Percentiles rank a stretch among this genome's conserved stretches.
Conservation (phyloP, 129 eudicot species). For the Heracleum sosnowskyi region DNA sequence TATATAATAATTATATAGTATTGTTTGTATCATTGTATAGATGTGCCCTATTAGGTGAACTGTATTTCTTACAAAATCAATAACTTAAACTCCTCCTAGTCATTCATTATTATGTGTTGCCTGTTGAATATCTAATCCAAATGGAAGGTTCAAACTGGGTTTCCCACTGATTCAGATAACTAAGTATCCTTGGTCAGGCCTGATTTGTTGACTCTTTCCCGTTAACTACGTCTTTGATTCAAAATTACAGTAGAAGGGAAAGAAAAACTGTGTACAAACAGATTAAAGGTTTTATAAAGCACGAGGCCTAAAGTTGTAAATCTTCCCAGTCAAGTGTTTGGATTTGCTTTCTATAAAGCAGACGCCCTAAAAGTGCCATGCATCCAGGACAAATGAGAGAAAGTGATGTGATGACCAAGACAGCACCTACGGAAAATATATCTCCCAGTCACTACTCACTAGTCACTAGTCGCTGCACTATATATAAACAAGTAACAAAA, state of each 20-base stretch:
- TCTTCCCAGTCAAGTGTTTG: neutral
- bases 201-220: no score
- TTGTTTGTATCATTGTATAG: neutral
- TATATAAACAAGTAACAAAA: neutral
- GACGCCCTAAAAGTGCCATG: neutral
- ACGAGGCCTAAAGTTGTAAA: neutral
- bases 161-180: no score
- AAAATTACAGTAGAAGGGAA: no score
- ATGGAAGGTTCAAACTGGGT: no score
- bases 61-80: neutral
- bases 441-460: no score
- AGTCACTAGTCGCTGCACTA: neutral
- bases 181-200: no score
- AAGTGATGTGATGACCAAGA: neutral
- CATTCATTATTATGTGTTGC: neutral
- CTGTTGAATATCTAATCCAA: no score
- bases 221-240: no score
- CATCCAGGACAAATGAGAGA: neutral
- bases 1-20: no score
- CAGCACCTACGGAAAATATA: neutral
- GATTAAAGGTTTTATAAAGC: neutral
- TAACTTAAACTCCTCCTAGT: neutral
- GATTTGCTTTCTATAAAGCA: neutral
- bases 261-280: no score
- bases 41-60: neutral